phyloP scores from a whole-genome alignment of 2,329 filamentous ascomycete species.

The Whalleya microplaca region DNA sequence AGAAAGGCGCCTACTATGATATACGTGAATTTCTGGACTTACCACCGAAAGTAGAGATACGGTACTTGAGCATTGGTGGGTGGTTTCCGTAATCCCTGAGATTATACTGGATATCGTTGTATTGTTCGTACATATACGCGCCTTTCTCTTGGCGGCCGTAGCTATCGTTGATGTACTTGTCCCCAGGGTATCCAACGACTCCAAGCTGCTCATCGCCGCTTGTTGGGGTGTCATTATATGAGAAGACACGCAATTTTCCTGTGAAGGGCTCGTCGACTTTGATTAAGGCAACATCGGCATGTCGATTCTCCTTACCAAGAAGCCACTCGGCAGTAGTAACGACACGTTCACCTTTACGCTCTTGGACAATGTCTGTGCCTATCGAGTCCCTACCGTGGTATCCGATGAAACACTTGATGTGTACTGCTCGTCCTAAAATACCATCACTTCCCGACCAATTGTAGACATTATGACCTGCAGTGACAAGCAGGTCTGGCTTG shows the following conservation, averaged over 20 bases:
- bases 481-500: too few relatives aligned
- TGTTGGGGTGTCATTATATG: background rate
- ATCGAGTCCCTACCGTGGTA: too few relatives aligned
- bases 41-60: background rate
- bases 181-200: background rate
- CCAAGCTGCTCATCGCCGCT: background rate
- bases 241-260: background rate
- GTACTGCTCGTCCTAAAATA: too few relatives aligned
- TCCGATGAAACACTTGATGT: too few relatives aligned
- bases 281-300: background rate
- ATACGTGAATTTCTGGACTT: background rate
- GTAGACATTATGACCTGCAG: too few relatives aligned
- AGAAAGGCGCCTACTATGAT: background rate
- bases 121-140: background rate
- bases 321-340: background rate
- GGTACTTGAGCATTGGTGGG: background rate
- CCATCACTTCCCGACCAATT: too few relatives aligned
- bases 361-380: too few relatives aligned
- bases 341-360: background rate
- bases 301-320: background rate
- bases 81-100: too few relatives aligned
- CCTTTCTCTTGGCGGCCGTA: background rate
- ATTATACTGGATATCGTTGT: background rate
- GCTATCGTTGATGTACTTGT: background rate
- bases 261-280: background rate